Evolutionary conservation across 1,139 yeast genomes (phyloP).

Genomic region (Taphrina betulina): DNA sequence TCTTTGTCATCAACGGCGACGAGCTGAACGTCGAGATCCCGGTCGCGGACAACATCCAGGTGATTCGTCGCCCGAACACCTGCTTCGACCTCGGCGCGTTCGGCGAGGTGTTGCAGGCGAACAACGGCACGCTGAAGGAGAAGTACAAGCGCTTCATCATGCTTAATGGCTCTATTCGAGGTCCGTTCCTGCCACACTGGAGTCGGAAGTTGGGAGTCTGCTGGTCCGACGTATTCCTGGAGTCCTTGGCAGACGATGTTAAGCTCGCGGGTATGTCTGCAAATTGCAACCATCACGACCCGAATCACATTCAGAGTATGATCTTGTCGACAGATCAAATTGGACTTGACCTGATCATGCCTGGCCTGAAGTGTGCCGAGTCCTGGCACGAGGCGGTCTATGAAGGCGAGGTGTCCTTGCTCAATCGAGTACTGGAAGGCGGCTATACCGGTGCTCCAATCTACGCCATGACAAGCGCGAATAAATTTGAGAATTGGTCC

Average conservation of each 20-base stretch:
- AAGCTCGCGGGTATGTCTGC: constrained; percentile 21
- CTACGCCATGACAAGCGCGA: too few relatives aligned
- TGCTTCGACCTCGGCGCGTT: constrained; percentile 23
- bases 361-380: constrained; percentile 10
- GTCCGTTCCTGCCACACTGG: constrained; percentile 32
- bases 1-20: constrained; percentile 23
- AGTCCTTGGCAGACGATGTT: constrained; percentile 2
- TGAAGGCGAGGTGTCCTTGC: constrained; percentile 4
- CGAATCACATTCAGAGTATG: constrained; percentile 21
- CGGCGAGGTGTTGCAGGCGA: constrained; percentile 13
- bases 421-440: constrained; percentile 12
- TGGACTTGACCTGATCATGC: constrained; percentile 27
- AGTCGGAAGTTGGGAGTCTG: constrained; percentile 3
- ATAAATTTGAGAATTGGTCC: too few relatives aligned
- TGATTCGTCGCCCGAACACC: constrained; percentile 12
- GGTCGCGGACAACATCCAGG: constrained; percentile 8
- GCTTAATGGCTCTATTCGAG: constrained; percentile 15
- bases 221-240: constrained; percentile 19
- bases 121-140: constrained; percentile 3
- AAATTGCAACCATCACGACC: constrained; percentile 9
- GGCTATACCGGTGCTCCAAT: constrained; percentile 28
- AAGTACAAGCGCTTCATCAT: constrained; percentile 25
- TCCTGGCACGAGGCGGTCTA: constrained; percentile 6
- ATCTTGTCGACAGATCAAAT: constrained; percentile 13
- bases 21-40: constrained; percentile 5